These are phyloP conservation scores for Lasiodiplodia theobromae DNA, from an alignment of 2,329 filamentous ascomycete species.

Conservation along the genomic window DNA sequence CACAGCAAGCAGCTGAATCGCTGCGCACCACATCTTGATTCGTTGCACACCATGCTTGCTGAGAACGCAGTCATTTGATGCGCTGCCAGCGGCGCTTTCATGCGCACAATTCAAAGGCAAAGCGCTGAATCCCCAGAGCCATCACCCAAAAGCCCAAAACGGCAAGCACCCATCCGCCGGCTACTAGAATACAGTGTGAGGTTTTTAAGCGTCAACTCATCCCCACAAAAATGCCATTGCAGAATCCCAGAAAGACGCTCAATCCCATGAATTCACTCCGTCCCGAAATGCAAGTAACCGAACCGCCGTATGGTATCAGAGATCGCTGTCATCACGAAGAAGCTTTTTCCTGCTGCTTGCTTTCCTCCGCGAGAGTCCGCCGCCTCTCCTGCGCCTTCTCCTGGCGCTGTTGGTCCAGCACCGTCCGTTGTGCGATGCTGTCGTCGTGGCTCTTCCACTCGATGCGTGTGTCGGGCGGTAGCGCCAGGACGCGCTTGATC, in stretches of 20 bases:
- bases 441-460: constrained; percentile 97
- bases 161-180: constrained; percentile 23
- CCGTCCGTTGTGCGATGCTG: constrained; percentile 89
- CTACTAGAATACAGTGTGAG: constrained; percentile 31
- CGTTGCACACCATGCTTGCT: constrained; percentile 12
- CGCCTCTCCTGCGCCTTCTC: constrained; percentile 71
- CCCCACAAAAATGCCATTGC: constrained; percentile 28
- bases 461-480: constrained; percentile 87
- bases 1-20: background rate
- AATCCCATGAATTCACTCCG: constrained; percentile 31
- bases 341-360: constrained; percentile 39
- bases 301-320: constrained; percentile 30
- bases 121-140: constrained; percentile 10
- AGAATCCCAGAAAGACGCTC: constrained; percentile 28
- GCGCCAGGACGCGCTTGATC: constrained; percentile 86
- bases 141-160: constrained; percentile 23
- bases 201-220: constrained; percentile 20
- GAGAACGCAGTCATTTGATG: constrained; percentile 18
- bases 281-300: constrained; percentile 31
- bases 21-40: constrained; percentile 1
- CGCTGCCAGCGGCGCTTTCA: constrained; percentile 12
- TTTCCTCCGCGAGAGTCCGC: constrained; percentile 38
- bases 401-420: constrained; percentile 88
- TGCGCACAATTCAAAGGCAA: constrained; percentile 12
- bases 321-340: constrained; percentile 32